phyloP scores from a whole-genome alignment of 1,139 yeast genomes.

The Scheffersomyces titani region DNA sequence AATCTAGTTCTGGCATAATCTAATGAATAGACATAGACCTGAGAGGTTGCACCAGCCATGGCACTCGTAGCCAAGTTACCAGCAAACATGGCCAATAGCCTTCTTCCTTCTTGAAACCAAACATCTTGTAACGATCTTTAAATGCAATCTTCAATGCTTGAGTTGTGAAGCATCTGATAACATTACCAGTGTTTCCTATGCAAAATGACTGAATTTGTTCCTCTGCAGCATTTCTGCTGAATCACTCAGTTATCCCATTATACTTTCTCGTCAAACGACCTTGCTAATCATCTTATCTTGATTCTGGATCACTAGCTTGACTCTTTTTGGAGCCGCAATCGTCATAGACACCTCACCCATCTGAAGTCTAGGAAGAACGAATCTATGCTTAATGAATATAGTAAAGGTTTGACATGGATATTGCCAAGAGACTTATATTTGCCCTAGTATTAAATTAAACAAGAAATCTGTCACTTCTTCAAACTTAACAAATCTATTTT shows the following conservation, averaged over 20 bases:
- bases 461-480: too few relatives aligned
- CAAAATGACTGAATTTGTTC: constrained; percentile 75
- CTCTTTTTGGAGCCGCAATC: constrained; percentile 85
- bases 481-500: too few relatives aligned
- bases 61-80: constrained; percentile 87
- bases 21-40: constrained; percentile 74
- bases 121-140: constrained; percentile 79
- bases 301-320: constrained; percentile 77
- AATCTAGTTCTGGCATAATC: constrained; percentile 85
- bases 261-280: constrained; percentile 69
- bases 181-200: constrained; percentile 88
- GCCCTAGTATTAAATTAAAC: too few relatives aligned
- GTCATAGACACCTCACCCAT: constrained; percentile 87
- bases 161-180: constrained; percentile 82
- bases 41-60: constrained; percentile 78
- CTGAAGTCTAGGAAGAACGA: constrained; percentile 56
- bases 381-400: not conserved
- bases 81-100: constrained; percentile 69
- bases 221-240: constrained; percentile 69
- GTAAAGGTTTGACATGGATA: not conserved
- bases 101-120: constrained; percentile 71
- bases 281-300: constrained; percentile 83
- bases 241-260: constrained; percentile 71
- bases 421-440: too few relatives aligned
- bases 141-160: constrained; percentile 84